Percentiles rank a stretch among this genome's conserved stretches.
Evolutionary conservation across 2,329 filamentous ascomycete species (phyloP).

Genomic region (Aspergillus sp.): DNA sequence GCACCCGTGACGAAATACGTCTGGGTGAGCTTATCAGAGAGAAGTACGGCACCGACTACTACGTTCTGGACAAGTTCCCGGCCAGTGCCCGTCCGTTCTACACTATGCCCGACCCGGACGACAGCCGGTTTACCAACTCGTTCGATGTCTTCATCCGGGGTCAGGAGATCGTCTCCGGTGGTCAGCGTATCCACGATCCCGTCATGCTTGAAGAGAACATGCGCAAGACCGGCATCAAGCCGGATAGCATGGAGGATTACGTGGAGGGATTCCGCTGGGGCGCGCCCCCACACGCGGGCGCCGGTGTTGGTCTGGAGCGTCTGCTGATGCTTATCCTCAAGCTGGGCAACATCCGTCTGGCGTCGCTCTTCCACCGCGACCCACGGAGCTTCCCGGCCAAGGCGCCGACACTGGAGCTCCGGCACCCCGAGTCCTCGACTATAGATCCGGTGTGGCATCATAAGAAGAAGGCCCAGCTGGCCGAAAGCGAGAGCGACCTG

Average conservation of each 20-base stretch:
- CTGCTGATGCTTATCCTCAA: conserved; percentile 78
- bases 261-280: conserved; percentile 81
- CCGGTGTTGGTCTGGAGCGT: conserved; percentile 82
- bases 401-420: conserved; percentile 55
- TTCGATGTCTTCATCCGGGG: conserved; percentile 93
- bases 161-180: conserved; percentile 85
- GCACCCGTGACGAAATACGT: conserved; percentile 77
- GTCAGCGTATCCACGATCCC: conserved; percentile 83
- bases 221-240: conserved; percentile 64
- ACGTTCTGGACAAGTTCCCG: conserved; percentile 90
- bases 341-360: conserved; percentile 81
- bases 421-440: conserved; percentile 82
- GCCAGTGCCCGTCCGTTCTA: conserved; percentile 79
- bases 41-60: conserved; percentile 83
- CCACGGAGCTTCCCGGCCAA: conserved; percentile 74
- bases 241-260: conserved; percentile 82
- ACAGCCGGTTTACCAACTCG: conserved; percentile 71
- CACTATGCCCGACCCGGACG: conserved; percentile 70
- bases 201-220: conserved; percentile 68
- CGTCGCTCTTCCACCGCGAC: conserved; percentile 79
- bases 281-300: conserved; percentile 80
- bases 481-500: conserved; percentile 45
- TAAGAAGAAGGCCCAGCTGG: conserved; percentile 31
- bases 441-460: conserved; percentile 57
- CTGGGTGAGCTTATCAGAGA: conserved; percentile 77